Evolutionary conservation across 139 green algal species (phyloP), one percentile per base, ranked within the genome.

Genomic region (Micractinium sp.): DNA sequence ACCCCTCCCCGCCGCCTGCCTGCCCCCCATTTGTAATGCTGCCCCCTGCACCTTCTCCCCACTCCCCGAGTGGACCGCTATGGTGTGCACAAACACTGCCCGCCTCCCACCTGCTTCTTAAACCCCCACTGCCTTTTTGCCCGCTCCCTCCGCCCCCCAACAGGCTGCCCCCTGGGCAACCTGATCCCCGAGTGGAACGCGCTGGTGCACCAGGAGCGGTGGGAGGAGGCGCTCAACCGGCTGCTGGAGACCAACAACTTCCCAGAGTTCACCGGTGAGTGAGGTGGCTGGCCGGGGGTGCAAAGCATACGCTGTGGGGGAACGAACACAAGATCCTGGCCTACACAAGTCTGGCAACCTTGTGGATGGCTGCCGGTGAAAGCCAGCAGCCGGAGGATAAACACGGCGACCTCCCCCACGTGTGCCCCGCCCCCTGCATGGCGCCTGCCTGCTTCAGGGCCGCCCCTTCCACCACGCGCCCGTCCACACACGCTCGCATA

Each of bases 191-290:
- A 99, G 94, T 99, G 96, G 93, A 99, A 99, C 88, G 97, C 98
- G 82, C 93, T 99, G 79, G 97, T 99, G 88, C 93, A 97, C 93
- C 94, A 99, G 92, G 97, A 96, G 69, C 90, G 95, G 56, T 99
- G 97, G 97, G 91, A 90, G 13, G 97, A 99, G 87, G 97, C 97
- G 31, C 91, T 98, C 61, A 93, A 99, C 90, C 91, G 97, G 1
- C 95, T 99, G 85, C 92, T 99, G 81, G 96, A 99, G 91, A 99
- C 97, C 36, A 99, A 99, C 94, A 99, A 99, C 94, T 99, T 99
- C 95, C 97, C 97, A 63, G 97, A 99, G 95, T 99, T 99, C 94
- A 99, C 97, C 0, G 97, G 95, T 88, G 86, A 33, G 80, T 7
- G 36, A 4, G 81, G 81, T n/a, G 79, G 33, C 22, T 16, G 3